Base-by-base conservation (phyloP, 176 grass and related monocot genomes). In the Aegilops speltoides region DNA sequence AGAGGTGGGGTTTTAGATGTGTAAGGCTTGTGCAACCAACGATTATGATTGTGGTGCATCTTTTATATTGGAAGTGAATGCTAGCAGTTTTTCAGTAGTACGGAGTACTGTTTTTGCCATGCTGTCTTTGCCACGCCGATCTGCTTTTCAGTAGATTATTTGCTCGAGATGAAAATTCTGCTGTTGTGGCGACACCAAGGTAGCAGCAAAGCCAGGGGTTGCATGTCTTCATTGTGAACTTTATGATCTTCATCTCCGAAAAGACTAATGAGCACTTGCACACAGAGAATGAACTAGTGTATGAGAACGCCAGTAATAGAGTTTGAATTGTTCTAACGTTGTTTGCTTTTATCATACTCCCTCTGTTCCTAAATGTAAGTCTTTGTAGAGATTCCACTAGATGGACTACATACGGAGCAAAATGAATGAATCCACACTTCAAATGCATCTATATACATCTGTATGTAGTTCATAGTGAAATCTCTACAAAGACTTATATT, bases 1-100 rank as follows among this genome's bases (percentile, higher is more conserved):
- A 85, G 56, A 43, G 45, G 7, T 84, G 56, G 76, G 45, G 56
- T 84, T 89, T 45, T 67, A 64, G 57, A 80, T 89, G 15, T 66
- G 67, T 59, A 73, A 84, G 82, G 31, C n/a, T 48, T 68, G 66
- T 87, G 70, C 64, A 79, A 69, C 57, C 73, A 84, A 69, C 19
- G 68, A 64, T 81, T 46, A 23, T 46, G 19, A 13, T 81, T 57
- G 41, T 25, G 82, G 11, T 54, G 52, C 66, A 7, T 56, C 14
- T 38, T 62, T 23, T 31, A 14, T 45, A 17, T 28, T 14, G 2
- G 34, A 20, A 38, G 28, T 40, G 10, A 72, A 73, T 77, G 40
- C 26, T 48, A 50, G 57, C 28, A 62, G 20, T 50, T 59, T 19
- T 57, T 23, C 16, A 38, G 10, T 14, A 28, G 29, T 24, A 46